phyloP scores from a whole-genome alignment of 352 stramenopile species.

The Globisporangium splendens region DNA sequence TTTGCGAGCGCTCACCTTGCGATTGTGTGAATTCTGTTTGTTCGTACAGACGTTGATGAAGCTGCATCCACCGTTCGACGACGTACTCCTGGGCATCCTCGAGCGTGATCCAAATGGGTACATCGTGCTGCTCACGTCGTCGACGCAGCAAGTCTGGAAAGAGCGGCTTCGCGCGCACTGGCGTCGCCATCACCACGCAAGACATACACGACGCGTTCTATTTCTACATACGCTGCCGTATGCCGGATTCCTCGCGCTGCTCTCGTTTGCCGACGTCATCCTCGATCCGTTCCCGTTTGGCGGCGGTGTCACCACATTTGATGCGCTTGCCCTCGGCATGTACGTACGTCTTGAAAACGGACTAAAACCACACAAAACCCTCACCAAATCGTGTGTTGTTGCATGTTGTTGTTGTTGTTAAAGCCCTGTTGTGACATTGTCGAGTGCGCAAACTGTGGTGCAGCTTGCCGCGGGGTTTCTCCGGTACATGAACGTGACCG shows the following conservation, averaged over 20 bases:
- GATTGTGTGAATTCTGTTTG: background rate
- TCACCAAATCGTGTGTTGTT: background rate
- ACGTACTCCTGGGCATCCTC: conserved; percentile 37
- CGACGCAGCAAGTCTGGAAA: conserved; percentile 48
- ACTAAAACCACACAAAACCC: too few relatives aligned
- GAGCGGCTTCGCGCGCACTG: conserved; percentile 42
- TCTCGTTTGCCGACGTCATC: conserved; percentile 60
- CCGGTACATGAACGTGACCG: conserved; percentile 44
- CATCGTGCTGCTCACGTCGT: conserved; percentile 47
- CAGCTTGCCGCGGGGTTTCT: conserved; percentile 61
- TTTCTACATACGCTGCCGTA: conserved; percentile 65
- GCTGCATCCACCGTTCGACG: conserved; percentile 50
- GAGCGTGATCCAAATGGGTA: conserved; percentile 24
- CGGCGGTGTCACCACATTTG: conserved; percentile 80
- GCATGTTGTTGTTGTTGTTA: too few relatives aligned
- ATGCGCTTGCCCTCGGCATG: conserved; percentile 73
- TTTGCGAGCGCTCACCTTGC: too few relatives aligned
- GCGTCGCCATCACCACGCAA: conserved; percentile 23
- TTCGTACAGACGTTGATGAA: conserved; percentile 61
- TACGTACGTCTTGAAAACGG: conserved; percentile 19
- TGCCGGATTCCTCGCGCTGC: conserved; percentile 47
- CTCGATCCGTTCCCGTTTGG: conserved; percentile 85
- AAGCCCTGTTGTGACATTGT: conserved; percentile 60
- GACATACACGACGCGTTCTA: conserved; percentile 34
- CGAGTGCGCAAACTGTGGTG: conserved; percentile 44